phyloP scores from a whole-genome alignment of 805 yeast genomes.

The Lachancea meyersii region DNA sequence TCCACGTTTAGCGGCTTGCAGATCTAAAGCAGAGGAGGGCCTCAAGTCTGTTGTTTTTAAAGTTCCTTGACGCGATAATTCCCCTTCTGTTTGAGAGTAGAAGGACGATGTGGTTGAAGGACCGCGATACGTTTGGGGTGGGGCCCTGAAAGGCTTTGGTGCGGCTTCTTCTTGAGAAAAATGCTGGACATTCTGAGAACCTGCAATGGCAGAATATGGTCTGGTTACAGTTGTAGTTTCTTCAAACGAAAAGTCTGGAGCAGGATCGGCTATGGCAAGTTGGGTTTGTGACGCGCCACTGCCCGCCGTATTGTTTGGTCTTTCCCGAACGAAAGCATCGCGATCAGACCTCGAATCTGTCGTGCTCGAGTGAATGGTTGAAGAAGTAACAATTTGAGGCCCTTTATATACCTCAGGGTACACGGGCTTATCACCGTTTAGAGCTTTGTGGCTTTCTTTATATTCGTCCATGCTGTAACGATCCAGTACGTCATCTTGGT shows the following conservation, averaged over 20 bases:
- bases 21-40: constrained; percentile 17
- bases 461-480: constrained; percentile 2
- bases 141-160: neutral
- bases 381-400: constrained; percentile 9
- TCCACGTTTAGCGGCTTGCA: constrained; percentile 19
- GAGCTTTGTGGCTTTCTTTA: neutral
- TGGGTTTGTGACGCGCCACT: neutral
- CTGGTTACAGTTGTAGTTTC: neutral
- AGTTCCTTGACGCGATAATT: constrained; percentile 5
- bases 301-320: neutral
- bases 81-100: constrained; percentile 3
- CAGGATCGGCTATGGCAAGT: neutral
- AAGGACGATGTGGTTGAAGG: constrained; percentile 7
- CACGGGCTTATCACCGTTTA: constrained; percentile 2
- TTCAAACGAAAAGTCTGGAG: constrained; percentile 3
- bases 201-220: constrained; percentile 8
- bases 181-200: neutral
- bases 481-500: neutral
- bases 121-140: constrained; percentile 3
- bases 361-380: constrained; percentile 10
- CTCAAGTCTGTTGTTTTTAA: constrained; percentile 7
- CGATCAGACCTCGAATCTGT: constrained; percentile 9
- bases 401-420: constrained; percentile 11
- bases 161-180: neutral
- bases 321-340: constrained; percentile 3